Conservation (phyloP, 1,139 yeast species). For the Magnusiomyces suaveolens region DNA sequence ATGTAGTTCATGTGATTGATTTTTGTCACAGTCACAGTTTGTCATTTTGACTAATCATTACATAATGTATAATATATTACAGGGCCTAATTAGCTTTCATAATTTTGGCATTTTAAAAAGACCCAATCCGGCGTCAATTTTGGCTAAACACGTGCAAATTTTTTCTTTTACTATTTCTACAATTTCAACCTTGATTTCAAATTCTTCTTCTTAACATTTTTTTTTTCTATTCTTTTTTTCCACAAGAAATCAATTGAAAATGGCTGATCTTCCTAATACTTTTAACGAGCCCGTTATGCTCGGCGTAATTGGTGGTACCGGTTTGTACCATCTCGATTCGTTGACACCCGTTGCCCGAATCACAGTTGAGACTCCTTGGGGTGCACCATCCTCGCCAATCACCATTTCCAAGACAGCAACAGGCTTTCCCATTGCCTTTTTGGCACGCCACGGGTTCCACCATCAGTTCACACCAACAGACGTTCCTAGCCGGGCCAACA, state of each 20-base stretch:
- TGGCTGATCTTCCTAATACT: conserved; percentile 1
- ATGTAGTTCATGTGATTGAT: not conserved
- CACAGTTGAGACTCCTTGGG: conserved; percentile 90
- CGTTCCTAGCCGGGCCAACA: conserved; percentile 89
- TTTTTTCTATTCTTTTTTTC: not conserved
- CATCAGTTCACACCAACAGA: conserved; percentile 86
- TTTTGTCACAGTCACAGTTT: not conserved
- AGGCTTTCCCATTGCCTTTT: conserved; percentile 85
- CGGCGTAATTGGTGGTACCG: conserved; percentile 96
- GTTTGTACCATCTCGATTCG: conserved; percentile 79
- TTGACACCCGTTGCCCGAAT: conserved; percentile 78
- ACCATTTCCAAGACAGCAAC: conserved; percentile 66
- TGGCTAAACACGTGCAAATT: not conserved
- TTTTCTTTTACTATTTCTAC: not conserved
- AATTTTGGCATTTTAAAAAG: too few relatives aligned
- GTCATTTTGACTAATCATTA: not conserved
- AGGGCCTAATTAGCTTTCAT: too few relatives aligned
- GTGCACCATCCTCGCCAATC: conserved; percentile 87
- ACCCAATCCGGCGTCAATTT: not conserved
- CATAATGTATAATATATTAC: too few relatives aligned
- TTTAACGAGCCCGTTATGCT: conserved; percentile 51
- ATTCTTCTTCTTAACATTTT: not conserved
- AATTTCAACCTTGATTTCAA: not conserved
- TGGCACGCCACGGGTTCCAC: conserved; percentile 88
- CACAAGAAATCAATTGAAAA: too few relatives aligned